Evolutionary conservation across 2,329 filamentous ascomycete genomes (phyloP).

Genomic region (Hypocreales sp.): DNA sequence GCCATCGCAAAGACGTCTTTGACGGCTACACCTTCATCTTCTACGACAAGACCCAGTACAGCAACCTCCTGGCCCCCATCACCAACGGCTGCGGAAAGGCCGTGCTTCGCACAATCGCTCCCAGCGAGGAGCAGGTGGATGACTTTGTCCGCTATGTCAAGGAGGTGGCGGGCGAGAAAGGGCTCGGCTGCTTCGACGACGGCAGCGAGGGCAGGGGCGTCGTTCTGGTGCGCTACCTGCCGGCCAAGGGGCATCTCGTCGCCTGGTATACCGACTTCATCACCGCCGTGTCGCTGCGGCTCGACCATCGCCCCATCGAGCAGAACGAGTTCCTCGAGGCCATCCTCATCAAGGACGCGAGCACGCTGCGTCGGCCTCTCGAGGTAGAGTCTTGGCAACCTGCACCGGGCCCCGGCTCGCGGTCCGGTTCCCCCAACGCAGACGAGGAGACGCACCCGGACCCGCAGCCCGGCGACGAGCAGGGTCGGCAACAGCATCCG

Average conservation of each 20-base stretch:
- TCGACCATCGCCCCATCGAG: slow-evolving; percentile 71
- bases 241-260: slow-evolving; percentile 35
- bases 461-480: too few relatives aligned
- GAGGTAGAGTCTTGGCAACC: slow-evolving; percentile 25
- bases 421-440: too few relatives aligned
- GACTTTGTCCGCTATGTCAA: slow-evolving; percentile 70
- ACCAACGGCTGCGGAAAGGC: slow-evolving; percentile 74
- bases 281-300: slow-evolving; percentile 49
- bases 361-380: slow-evolving; percentile 52
- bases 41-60: slow-evolving; percentile 59
- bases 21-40: slow-evolving; percentile 83
- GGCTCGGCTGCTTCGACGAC: slow-evolving; percentile 46
- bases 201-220: slow-evolving; percentile 54
- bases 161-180: slow-evolving; percentile 58
- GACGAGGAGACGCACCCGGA: too few relatives aligned
- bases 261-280: slow-evolving; percentile 59
- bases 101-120: slow-evolving; percentile 44
- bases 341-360: slow-evolving; percentile 68
- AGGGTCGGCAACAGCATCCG: slow-evolving; percentile 3
- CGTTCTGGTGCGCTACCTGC: slow-evolving; percentile 59
- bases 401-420: too few relatives aligned
- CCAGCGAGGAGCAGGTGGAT: slow-evolving; percentile 49
- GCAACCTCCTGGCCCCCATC: slow-evolving; percentile 59
- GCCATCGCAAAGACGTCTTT: slow-evolving; percentile 55
- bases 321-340: slow-evolving; percentile 88